These are phyloP conservation scores for Onygenales sp. DNA, from an alignment of 2,329 filamentous ascomycete genomes.

Conservation along the genomic window DNA sequence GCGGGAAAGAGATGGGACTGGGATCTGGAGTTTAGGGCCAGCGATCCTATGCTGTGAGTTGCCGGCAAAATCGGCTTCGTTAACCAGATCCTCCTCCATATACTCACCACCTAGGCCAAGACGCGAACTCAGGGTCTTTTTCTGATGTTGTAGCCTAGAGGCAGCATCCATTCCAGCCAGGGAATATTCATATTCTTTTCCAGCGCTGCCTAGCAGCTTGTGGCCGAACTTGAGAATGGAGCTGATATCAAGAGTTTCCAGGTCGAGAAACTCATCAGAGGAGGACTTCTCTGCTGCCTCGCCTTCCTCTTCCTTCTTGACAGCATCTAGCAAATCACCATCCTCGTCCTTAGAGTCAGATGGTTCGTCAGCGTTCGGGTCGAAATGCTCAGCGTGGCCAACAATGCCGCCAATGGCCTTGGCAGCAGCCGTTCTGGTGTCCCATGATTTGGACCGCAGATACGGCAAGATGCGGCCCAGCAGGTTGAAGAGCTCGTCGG, in stretches of 20 bases:
- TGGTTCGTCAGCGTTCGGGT: conserved; percentile 72
- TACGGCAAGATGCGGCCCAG: conserved; percentile 92
- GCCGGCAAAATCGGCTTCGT: conserved; percentile 48
- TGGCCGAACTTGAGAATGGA: conserved; percentile 76
- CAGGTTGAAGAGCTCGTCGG: conserved; percentile 93
- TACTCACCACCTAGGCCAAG: conserved; percentile 78
- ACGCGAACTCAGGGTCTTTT: conserved; percentile 73
- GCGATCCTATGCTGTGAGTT: conserved; percentile 34
- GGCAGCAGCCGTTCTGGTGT: conserved; percentile 84
- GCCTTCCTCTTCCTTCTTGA: conserved; percentile 25
- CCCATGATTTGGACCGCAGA: conserved; percentile 90
- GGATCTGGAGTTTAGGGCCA: conserved; percentile 42
- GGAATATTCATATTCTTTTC: conserved; percentile 73
- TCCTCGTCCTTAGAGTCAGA: conserved; percentile 39
- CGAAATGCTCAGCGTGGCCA: conserved; percentile 75
- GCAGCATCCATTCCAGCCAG: conserved; percentile 73
- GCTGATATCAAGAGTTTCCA: conserved; percentile 67
- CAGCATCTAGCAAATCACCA: conserved; percentile 36
- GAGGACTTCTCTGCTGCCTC: conserved; percentile 21
- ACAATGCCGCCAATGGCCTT: conserved; percentile 93
- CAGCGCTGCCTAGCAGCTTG: conserved; percentile 70
- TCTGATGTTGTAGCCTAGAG: conserved; percentile 73
- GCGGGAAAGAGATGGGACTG: conserved; percentile 29
- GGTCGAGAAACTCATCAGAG: conserved; percentile 56
- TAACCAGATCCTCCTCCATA: conserved; percentile 73